These are phyloP conservation scores for Polyporus arcularius DNA, from an alignment of 768 basidiomycete species.

Conservation along the genomic window DNA sequence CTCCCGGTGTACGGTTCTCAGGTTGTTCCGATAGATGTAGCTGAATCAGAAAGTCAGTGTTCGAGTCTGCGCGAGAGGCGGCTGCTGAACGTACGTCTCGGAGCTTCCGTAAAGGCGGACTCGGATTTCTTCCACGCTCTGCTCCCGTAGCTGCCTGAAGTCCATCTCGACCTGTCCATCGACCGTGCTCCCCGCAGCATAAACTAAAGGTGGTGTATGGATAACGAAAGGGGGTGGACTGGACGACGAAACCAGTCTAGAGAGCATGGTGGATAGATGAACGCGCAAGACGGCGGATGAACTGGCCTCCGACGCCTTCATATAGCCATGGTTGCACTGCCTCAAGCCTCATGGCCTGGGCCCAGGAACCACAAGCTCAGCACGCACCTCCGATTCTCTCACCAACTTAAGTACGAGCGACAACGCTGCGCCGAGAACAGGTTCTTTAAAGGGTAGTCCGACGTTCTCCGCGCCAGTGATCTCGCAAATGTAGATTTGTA, in stretches of 20 bases:
- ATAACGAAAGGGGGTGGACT: not conserved
- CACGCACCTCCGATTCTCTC: no score
- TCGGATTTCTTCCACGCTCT: conserved; percentile 9
- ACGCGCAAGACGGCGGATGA: not conserved
- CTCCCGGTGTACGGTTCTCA: not conserved
- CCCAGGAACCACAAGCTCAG: no score
- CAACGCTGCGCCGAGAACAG: no score
- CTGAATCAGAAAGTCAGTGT: not conserved
- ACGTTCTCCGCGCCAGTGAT: no score
- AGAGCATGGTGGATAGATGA: not conserved
- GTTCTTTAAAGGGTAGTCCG: no score
- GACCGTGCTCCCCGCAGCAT: conserved; percentile 2
- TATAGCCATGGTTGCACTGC: no score
- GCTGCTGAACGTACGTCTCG: conserved; percentile 5
- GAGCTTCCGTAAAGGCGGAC: conserved; percentile 14
- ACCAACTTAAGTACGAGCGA: no score
- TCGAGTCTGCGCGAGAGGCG: not conserved
- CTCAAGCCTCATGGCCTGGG: no score
- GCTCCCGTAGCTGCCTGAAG: conserved; percentile 4
- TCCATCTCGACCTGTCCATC: conserved; percentile 16
- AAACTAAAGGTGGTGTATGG: not conserved
- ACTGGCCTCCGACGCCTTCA: no score
- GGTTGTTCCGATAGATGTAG: not conserved
- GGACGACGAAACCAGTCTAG: not conserved
- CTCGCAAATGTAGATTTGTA: no score